Evolutionary conservation across 768 basidiomycete genomes (phyloP).

Genomic region (Phylloporus arenicola): DNA sequence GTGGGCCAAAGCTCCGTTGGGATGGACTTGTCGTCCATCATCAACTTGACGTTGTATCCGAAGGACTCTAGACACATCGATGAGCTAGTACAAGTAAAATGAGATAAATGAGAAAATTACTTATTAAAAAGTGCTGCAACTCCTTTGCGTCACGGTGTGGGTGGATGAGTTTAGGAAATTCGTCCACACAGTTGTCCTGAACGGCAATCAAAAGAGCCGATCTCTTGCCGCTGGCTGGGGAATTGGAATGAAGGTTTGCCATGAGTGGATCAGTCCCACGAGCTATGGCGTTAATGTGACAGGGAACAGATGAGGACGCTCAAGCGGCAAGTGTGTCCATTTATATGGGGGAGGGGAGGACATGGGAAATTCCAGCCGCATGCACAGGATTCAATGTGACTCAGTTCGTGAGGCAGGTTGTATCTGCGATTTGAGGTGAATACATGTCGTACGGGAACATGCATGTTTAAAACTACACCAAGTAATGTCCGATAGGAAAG

Average conservation of each 20-base stretch:
- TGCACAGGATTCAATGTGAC: not conserved
- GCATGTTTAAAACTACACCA: conserved; percentile 2
- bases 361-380: not conserved
- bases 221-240: conserved; percentile 3
- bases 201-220: conserved; percentile 25
- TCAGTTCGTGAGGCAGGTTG: not conserved
- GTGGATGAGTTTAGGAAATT: conserved; percentile 1
- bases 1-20: conserved; percentile 35
- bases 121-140: conserved; percentile 18
- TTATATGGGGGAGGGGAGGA: not conserved
- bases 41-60: conserved; percentile 40
- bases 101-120: conserved; percentile 4
- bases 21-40: conserved; percentile 35
- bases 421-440: not conserved
- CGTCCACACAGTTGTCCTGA: not conserved
- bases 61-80: conserved; percentile 28
- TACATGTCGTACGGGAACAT: not conserved
- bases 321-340: not conserved
- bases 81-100: not conserved
- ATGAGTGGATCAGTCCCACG: conserved; percentile 2
- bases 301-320: not conserved
- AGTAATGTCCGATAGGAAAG: conserved; percentile 7
- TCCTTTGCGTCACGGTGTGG: conserved; percentile 15
- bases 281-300: not conserved
- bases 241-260: not conserved